Conservation (phyloP, 345 rosid species). For the Aegle marmelos region DNA sequence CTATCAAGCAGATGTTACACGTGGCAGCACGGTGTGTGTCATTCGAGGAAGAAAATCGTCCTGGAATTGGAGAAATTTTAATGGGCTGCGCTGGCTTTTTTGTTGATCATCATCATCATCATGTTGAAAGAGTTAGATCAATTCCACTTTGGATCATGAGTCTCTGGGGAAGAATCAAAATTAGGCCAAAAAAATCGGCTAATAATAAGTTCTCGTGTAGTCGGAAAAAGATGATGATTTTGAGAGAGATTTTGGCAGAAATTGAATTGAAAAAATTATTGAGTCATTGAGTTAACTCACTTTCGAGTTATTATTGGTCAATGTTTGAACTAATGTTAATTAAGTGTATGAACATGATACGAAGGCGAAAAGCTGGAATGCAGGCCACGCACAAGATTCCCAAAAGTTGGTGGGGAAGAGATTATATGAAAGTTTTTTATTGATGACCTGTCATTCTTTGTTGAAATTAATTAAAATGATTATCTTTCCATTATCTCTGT, state of each 20-base stretch:
- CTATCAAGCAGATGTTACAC: constrained; percentile 33
- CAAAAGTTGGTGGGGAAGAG: constrained; percentile 32
- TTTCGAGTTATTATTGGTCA: neutral
- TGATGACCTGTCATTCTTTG: constrained; percentile 1
- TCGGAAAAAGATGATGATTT: constrained; percentile 5
- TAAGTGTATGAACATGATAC: neutral
- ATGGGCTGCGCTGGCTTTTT: constrained; percentile 33
- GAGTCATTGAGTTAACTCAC: neutral
- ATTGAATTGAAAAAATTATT: constrained; percentile 4
- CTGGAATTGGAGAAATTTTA: constrained; percentile 43
- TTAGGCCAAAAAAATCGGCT: constrained; percentile 19
- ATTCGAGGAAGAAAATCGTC: constrained; percentile 35
- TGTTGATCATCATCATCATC: neutral
- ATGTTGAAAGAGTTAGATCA: constrained; percentile 30
- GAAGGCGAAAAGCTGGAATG: constrained; percentile 6
- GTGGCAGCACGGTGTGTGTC: constrained; percentile 63
- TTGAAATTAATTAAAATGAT: neutral
- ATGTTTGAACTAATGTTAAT: neutral
- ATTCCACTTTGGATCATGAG: constrained; percentile 36
- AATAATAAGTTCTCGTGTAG: neutral
- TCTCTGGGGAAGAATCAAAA: constrained; percentile 25
- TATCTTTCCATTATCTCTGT: too few relatives aligned
- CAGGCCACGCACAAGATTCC: constrained; percentile 32
- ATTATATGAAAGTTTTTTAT: constrained; percentile 9
- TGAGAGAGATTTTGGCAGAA: constrained; percentile 36